Conservation (phyloP, 2,329 filamentous ascomycete species). For the Apiospora koreana region DNA sequence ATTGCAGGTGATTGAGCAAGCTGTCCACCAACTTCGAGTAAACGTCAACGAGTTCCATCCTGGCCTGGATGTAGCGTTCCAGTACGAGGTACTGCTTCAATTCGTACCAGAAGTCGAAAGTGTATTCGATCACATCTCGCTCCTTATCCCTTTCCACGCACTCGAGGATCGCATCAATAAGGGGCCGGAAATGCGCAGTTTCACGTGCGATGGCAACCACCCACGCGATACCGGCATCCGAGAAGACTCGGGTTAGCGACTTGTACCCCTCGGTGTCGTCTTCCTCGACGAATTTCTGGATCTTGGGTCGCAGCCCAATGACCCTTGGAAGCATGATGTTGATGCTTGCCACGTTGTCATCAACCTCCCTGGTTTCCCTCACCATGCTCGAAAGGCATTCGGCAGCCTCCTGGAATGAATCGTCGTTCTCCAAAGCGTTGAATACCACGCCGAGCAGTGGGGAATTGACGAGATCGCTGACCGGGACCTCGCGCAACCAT, state of each 20-base stretch:
- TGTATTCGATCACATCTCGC: conserved; percentile 87
- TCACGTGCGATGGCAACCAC: conserved; percentile 87
- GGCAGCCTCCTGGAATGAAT: conserved; percentile 82
- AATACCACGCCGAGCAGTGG: conserved; percentile 82
- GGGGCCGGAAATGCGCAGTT: conserved; percentile 74
- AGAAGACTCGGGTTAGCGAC: conserved; percentile 84
- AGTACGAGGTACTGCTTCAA: conserved; percentile 94
- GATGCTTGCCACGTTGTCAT: conserved; percentile 83
- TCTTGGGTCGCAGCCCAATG: conserved; percentile 73
- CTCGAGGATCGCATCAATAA: conserved; percentile 92
- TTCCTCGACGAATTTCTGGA: conserved; percentile 71
- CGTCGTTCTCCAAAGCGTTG: conserved; percentile 72
- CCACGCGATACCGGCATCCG: conserved; percentile 93
- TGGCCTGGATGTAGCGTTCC: conserved; percentile 83
- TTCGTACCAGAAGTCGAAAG: conserved; percentile 98
- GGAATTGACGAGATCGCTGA: conserved; percentile 80
- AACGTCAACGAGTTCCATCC: conserved; percentile 74
- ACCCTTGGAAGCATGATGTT: conserved; percentile 80
- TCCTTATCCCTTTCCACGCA: conserved; percentile 86
- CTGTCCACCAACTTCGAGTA: conserved; percentile 91
- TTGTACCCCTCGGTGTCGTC: conserved; percentile 88
- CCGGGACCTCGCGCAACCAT: conserved; percentile 91
- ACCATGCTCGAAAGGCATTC: conserved; percentile 94
- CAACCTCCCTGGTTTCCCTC: conserved; percentile 88
- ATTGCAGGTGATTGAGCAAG: conserved; percentile 87